Percentiles rank a stretch among this genome's conserved stretches.
Evolutionary conservation across 1,139 yeast genomes (phyloP).

Genomic region (Scheffersomyces titani): DNA sequence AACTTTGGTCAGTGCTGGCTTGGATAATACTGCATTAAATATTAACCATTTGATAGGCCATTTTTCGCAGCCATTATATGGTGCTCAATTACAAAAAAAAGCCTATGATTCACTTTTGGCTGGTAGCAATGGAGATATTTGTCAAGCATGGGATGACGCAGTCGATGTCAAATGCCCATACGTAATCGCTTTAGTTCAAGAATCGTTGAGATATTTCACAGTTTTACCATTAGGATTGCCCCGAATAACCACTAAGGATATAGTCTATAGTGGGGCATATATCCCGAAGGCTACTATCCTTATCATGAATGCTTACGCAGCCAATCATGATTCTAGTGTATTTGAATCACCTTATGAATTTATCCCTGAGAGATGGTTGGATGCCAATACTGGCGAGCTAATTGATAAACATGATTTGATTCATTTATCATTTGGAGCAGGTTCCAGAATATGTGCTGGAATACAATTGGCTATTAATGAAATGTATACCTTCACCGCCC

Average conservation of each 20-base stretch:
- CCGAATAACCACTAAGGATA: slow-evolving; percentile 53
- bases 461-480: slow-evolving; percentile 62
- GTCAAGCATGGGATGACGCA: slow-evolving; percentile 50
- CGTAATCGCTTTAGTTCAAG: slow-evolving; percentile 59
- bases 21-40: slow-evolving; percentile 71
- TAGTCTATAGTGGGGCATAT: slow-evolving; percentile 33
- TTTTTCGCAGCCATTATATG: slow-evolving; percentile 49
- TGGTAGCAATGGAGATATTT: slow-evolving; percentile 27
- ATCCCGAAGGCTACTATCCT: slow-evolving; percentile 60
- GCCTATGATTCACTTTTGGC: slow-evolving; percentile 38
- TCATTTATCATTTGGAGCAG: slow-evolving; percentile 71
- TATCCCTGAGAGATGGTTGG: slow-evolving; percentile 61
- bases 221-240: slow-evolving; percentile 72
- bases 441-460: slow-evolving; percentile 72
- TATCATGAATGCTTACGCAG: slow-evolving; percentile 70
- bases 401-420: slow-evolving; percentile 22
- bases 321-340: slow-evolving; percentile 58
- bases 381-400: slow-evolving; percentile 19
- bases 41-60: slow-evolving; percentile 64
- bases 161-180: slow-evolving; percentile 44
- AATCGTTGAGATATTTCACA: slow-evolving; percentile 61
- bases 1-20: slow-evolving; percentile 79
- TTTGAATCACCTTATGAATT: slow-evolving; percentile 55
- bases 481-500: slow-evolving; percentile 46
- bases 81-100: slow-evolving; percentile 43